Base-by-base conservation (phyloP, 1,284 basidiomycete species). In the Cystobasidium sp. region DNA sequence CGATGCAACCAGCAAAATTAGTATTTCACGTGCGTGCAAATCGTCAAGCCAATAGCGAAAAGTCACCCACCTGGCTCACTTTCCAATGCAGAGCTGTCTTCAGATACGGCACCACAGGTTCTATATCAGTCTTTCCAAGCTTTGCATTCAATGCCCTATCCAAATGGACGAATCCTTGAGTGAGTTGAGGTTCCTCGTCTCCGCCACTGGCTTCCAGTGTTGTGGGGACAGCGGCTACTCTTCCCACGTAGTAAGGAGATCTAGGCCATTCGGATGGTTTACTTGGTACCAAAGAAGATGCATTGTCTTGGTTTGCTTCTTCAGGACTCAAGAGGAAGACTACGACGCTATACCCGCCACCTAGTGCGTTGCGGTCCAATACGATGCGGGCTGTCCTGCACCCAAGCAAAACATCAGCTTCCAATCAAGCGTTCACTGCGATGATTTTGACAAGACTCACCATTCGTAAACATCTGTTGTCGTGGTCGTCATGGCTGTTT, bases 331-430 rank as follows among this genome's bases (percentile, higher is more conserved):
- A 31, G 4, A 47, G 7, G 61, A 63, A 63, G 46, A 63, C 44
- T 1, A 18, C 43, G 6, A 63, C 44, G 16, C 16, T 24, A 22
- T 18, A 56, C 16, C 24, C 24, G 61, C 16, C 16, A 47, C 24
- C 61, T 16, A 63, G 39, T 12, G 61, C 61, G 31, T 63, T 63
- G 39, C 61, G 39, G 61, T 63, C 61, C n/a, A 63, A 12, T n/a
- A 39, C 7, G 41, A 63, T n/a, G 3, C 61, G 61, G 31, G 31
- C 61, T 3, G 61, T 46, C 61, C 61, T 63, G 14, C 31, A 41
- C 2, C 6, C 5, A 39, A 1, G 37, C 39, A 41, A 9, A 39
- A 3, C 9, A 61, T 39, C 8, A 31, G 9, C 39, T 41, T 18
- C 9, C 2, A n/a, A 4, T n/a, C 37, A n/a, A 4, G 14, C 41